Evolutionary conservation across 805 yeast species (phyloP).

Genomic region (Saturnispora halmiae): DNA sequence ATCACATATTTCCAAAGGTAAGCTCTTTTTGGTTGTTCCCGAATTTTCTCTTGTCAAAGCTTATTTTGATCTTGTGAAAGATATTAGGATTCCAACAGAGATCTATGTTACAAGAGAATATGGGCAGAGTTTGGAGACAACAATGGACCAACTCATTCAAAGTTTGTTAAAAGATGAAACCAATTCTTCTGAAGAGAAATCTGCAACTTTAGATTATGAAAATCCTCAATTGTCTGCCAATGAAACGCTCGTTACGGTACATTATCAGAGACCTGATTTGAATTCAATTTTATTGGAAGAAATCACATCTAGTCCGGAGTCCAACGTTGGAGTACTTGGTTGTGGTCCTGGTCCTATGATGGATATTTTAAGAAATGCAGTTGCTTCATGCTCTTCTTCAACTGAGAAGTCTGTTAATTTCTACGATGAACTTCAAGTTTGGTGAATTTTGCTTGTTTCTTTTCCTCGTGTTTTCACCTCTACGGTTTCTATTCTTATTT

Average conservation of each 20-base stretch:
- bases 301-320: slow-evolving; percentile 28
- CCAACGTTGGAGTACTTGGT: slow-evolving; percentile 31
- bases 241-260: too few relatives aligned
- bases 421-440: slow-evolving; percentile 63
- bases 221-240: neutral
- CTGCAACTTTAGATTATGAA: too few relatives aligned
- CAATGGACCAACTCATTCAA: neutral
- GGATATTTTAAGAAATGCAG: slow-evolving; percentile 43
- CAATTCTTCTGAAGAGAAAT: slow-evolving; percentile 10
- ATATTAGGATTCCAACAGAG: slow-evolving; percentile 23
- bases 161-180: neutral
- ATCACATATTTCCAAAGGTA: slow-evolving; percentile 24
- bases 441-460: slow-evolving; percentile 32
- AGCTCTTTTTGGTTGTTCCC: slow-evolving; percentile 54
- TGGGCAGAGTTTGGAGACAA: slow-evolving; percentile 1
- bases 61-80: slow-evolving; percentile 29
- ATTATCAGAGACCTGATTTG: slow-evolving; percentile 32
- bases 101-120: slow-evolving; percentile 32
- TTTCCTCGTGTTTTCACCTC: neutral
- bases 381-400: slow-evolving; percentile 33
- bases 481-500: slow-evolving; percentile 10
- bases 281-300: slow-evolving; percentile 26
- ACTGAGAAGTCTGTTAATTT: slow-evolving; percentile 48
- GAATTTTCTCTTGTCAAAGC: slow-evolving; percentile 37
- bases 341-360: slow-evolving; percentile 40